phyloP scores from a whole-genome alignment of 768 basidiomycete genomes.

The Gymnopilus dilepis region DNA sequence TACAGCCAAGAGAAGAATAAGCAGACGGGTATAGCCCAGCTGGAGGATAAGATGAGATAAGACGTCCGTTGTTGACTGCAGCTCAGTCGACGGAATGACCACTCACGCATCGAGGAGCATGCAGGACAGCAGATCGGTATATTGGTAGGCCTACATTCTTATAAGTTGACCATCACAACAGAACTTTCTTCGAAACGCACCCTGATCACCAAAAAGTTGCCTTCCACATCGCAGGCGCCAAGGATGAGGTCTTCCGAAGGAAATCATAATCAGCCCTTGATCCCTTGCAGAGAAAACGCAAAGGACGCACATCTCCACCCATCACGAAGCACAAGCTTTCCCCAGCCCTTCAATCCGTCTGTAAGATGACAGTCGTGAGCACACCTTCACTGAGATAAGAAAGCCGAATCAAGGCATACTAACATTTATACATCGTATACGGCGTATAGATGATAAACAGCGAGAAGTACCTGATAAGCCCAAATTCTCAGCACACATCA shows the following conservation, averaged over 20 bases:
- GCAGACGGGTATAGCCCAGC: conserved; percentile 91
- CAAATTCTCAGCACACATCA: background rate
- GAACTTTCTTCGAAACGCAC: conserved; percentile 34
- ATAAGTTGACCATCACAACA: conserved; percentile 3
- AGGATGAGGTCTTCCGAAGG: conserved; percentile 68
- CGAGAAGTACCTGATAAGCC: conserved; percentile 68
- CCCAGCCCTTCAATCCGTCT: conserved; percentile 90
- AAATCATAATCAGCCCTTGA: background rate
- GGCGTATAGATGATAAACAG: conserved; percentile 81
- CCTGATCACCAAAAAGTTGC: conserved; percentile 86
- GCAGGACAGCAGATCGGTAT: conserved; percentile 85
- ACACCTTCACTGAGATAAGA: conserved; percentile 5
- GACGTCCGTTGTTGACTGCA: background rate
- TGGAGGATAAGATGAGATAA: conserved; percentile 27
- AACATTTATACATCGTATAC: conserved; percentile 90
- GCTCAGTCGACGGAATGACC: background rate
- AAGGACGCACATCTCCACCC: conserved; percentile 83
- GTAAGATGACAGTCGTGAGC: conserved; percentile 6
- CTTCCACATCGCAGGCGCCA: conserved; percentile 84
- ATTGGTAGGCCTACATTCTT: conserved; percentile 69
- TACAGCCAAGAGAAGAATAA: conserved; percentile 84
- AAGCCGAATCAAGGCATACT: conserved; percentile 35
- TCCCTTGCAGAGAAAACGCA: background rate
- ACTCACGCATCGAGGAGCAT: conserved; percentile 90
- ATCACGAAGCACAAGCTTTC: conserved; percentile 68